These are phyloP conservation scores for Alloascoidea africana DNA, from an alignment of 805 yeast genomes.

Conservation along the genomic window DNA sequence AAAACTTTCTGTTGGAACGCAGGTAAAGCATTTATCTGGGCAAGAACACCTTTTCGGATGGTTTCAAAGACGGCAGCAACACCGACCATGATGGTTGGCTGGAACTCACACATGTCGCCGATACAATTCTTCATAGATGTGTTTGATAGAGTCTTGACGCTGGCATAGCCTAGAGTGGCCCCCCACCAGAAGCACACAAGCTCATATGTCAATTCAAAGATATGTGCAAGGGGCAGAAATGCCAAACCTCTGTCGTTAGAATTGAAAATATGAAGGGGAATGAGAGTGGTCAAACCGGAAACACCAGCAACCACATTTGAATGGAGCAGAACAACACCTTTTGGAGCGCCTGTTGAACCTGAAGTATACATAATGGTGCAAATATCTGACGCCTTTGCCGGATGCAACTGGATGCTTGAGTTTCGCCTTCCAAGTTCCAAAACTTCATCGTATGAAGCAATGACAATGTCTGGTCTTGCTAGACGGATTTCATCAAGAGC, in stretches of 20 bases:
- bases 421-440: slow-evolving; percentile 39
- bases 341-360: slow-evolving; percentile 76
- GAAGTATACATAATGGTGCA: slow-evolving; percentile 81
- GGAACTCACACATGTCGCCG: slow-evolving; percentile 76
- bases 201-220: slow-evolving; percentile 86
- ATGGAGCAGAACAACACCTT: slow-evolving; percentile 64
- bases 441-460: slow-evolving; percentile 52
- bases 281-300: slow-evolving; percentile 62
- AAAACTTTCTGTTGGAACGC: slow-evolving; percentile 59
- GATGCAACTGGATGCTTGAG: slow-evolving; percentile 22
- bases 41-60: slow-evolving; percentile 80
- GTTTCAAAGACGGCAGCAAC: slow-evolving; percentile 98
- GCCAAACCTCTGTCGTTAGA: slow-evolving; percentile 63
- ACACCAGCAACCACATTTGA: slow-evolving; percentile 67
- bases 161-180: slow-evolving; percentile 76
- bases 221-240: slow-evolving; percentile 92
- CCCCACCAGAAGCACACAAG: slow-evolving; percentile 79
- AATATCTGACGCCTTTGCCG: slow-evolving; percentile 42
- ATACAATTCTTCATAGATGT: slow-evolving; percentile 68
- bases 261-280: slow-evolving; percentile 33
- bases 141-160: slow-evolving; percentile 81
- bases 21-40: slow-evolving; percentile 56
- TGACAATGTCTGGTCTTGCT: slow-evolving; percentile 63
- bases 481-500: slow-evolving; percentile 38
- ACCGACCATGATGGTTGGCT: slow-evolving; percentile 93